These are phyloP conservation scores for Urtica urens DNA, from an alignment of 306 rosid species.

Conservation along the genomic window DNA sequence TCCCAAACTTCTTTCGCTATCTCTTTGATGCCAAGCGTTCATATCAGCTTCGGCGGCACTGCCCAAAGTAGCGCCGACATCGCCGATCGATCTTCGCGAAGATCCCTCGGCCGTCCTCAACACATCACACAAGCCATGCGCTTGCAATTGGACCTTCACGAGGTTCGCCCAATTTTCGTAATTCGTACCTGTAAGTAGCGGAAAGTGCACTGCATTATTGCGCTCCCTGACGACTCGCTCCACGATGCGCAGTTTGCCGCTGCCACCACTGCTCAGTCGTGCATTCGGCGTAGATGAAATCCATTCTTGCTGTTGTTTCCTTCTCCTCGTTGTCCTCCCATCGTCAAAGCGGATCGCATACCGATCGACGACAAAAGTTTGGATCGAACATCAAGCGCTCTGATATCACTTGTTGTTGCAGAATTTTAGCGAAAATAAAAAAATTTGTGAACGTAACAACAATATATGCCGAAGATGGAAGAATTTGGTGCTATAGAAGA, in stretches of 20 bases:
- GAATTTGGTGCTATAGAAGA: too few relatives aligned
- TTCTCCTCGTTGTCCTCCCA: background rate
- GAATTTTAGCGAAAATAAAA: too few relatives aligned
- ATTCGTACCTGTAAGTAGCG: background rate
- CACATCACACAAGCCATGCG: too few relatives aligned
- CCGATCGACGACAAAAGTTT: background rate
- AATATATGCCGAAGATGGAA: too few relatives aligned
- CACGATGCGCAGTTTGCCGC: background rate
- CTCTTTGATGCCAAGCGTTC: too few relatives aligned
- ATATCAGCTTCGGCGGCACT: too few relatives aligned
- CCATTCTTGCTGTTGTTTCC: background rate
- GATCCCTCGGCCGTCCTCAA: too few relatives aligned
- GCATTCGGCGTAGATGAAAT: background rate
- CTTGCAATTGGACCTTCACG: too few relatives aligned
- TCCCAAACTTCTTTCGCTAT: too few relatives aligned
- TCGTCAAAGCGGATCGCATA: background rate
- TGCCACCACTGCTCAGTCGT: background rate
- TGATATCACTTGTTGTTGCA: background rate
- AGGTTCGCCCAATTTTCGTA: background rate
- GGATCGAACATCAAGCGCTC: background rate
- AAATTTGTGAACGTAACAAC: too few relatives aligned
- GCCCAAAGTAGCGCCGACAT: too few relatives aligned
- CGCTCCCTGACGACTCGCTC: background rate
- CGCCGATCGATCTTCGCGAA: too few relatives aligned
- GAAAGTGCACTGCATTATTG: background rate